Evolutionary conservation across 345 rosid species (phyloP).

Genomic region (Geranium brycei): DNA sequence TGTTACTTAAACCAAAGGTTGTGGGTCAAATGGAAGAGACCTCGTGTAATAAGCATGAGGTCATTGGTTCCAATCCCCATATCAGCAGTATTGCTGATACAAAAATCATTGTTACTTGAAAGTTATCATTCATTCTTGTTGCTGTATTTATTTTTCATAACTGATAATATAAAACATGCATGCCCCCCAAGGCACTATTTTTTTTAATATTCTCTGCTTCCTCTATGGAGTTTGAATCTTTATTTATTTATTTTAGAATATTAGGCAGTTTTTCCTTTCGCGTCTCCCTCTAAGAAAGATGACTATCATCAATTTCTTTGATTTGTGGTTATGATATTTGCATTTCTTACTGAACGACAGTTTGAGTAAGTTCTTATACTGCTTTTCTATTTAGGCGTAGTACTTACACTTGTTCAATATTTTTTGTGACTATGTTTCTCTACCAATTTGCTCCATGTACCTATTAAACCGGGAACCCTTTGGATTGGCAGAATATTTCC

Average conservation of each 20-base stretch:
- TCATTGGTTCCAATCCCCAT: too few species aligned
- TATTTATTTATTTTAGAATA: too few species aligned
- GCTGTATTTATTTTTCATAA: too few species aligned
- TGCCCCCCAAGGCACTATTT: not conserved
- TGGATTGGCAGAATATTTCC: conserved; percentile 77
- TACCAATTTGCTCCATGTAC: not conserved
- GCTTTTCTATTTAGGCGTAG: not conserved
- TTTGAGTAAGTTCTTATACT: not conserved
- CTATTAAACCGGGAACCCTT: conserved; percentile 4
- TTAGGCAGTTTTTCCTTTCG: not conserved
- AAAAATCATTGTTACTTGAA: too few species aligned
- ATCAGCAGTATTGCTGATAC: too few species aligned
- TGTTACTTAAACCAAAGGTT: too few species aligned
- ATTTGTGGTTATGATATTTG: not conserved
- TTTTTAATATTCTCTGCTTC: not conserved
- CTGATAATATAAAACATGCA: not conserved
- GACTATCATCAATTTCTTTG: not conserved
- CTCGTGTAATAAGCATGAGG: too few species aligned
- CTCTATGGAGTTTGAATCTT: not conserved
- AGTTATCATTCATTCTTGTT: too few species aligned
- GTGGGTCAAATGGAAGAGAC: too few species aligned
- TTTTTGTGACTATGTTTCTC: conserved; percentile 6
- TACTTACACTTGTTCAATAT: not conserved
- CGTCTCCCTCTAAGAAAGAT: not conserved
- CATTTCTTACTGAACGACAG: not conserved